These are phyloP conservation scores for Calonectria crousiana DNA, from an alignment of 2,329 filamentous ascomycete species.

Conservation along the genomic window DNA sequence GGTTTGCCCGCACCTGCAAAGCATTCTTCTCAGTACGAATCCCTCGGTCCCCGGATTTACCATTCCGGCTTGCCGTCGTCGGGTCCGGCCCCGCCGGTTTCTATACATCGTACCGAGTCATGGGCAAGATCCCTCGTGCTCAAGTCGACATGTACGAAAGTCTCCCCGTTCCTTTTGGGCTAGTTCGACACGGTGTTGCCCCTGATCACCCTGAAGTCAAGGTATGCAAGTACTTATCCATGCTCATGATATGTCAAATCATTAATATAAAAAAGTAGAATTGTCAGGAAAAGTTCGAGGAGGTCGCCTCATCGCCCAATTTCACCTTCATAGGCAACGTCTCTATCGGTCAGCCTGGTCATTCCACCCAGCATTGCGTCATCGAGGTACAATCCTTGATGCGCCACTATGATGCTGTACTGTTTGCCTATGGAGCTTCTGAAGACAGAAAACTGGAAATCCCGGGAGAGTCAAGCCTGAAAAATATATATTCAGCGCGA, in stretches of 20 bases:
- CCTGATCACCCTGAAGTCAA: constrained; percentile 99
- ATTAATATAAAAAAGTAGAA: constrained; percentile 68
- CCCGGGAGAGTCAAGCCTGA: constrained; percentile 79
- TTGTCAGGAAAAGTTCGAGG: constrained; percentile 92
- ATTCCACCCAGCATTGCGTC: constrained; percentile 55
- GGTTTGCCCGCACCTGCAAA: constrained; percentile 13
- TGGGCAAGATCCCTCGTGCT: constrained; percentile 79
- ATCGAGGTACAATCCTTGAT: constrained; percentile 78
- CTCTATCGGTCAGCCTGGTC: constrained; percentile 72
- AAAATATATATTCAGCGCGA: constrained; percentile 86
- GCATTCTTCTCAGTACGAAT: constrained; percentile 27
- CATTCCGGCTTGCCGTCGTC: constrained; percentile 86
- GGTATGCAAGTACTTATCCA: constrained; percentile 59
- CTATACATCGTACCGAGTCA: constrained; percentile 89
- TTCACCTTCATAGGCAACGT: constrained; percentile 96
- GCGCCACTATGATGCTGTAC: constrained; percentile 89
- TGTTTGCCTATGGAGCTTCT: constrained; percentile 93
- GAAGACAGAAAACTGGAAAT: constrained; percentile 84
- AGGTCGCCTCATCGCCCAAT: constrained; percentile 83
- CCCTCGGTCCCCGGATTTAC: constrained; percentile 53
- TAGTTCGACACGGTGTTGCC: constrained; percentile 95
- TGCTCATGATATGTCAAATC: neutral
- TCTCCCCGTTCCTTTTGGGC: constrained; percentile 89
- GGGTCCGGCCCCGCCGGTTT: constrained; percentile 97
- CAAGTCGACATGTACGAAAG: constrained; percentile 97